Evolutionary conservation across 805 yeast species (phyloP), one percentile per base, ranked within the genome.

Genomic region (Ogataea nitratoaversa): DNA sequence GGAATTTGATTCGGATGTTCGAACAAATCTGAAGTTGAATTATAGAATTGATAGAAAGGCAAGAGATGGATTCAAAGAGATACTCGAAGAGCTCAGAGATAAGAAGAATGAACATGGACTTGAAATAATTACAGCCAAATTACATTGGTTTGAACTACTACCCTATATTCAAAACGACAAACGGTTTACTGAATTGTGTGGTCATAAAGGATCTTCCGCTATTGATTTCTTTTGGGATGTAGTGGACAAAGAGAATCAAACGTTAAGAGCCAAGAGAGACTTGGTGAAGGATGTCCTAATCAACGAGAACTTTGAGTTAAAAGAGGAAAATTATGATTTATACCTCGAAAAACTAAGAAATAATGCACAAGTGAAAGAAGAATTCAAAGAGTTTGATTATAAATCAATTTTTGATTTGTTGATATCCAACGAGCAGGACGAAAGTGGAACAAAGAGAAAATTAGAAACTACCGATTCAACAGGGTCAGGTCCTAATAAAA

Each of bases 191-290:
- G 76, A 71, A 18, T 47, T 88, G 28, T 69, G 88, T 41, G 95
- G 95, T 0, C 71, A 89, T 39, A 68, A 74, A 33, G 95, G 96
- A 0, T 87, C 96, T 0, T 72, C 79, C 1, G 83, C 95, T 1
- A 54, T 81, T 31, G 95, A 88, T 47, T 60, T 85, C 30, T 88
- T 83, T 57, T 74, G 86, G 76, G 95, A 89, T 57, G 52, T 74
- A 0, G 70, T 83, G 3, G 89, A 83, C 49, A 81, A 76, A 41
- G 79, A 77, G 50, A 70, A 72, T 25, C 74, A 79, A 39, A 53
- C 68, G 2, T 55, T 84, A 33, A 73, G 71, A 43, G 77, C 79
- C 18, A 77, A 79, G 53, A 75, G 75, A 39, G 86, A 81, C 37
- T 60, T 82, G 31, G 74, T 79, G 1, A 74, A 74, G 37, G 79